A percentile compares a stretch with the other conserved stretches of the same genome.
Conservation (phyloP, 2,329 filamentous ascomycete genomes). For the Aureobasidium musti region DNA sequence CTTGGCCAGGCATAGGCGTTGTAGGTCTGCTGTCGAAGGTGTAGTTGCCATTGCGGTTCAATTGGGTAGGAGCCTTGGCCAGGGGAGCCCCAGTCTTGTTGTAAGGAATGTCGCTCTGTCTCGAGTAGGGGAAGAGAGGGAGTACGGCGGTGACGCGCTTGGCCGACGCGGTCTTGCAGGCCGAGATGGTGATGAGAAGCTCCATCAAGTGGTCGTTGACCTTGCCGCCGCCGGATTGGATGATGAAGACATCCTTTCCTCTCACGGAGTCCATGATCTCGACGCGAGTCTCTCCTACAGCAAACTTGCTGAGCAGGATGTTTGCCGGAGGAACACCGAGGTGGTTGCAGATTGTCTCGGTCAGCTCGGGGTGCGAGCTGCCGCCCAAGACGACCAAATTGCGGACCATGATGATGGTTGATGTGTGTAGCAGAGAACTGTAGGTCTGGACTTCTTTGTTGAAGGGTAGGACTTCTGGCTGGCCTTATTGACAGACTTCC, state of each 20-base stretch:
- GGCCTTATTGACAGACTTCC: conserved; percentile 2
- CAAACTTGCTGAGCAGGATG: conserved; percentile 86
- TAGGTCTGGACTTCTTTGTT: neutral
- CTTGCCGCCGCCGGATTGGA: conserved; percentile 87
- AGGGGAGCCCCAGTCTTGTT: conserved; percentile 92
- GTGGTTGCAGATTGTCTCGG: conserved; percentile 82
- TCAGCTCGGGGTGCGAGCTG: conserved; percentile 85
- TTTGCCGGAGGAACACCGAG: conserved; percentile 84
- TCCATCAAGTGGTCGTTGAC: conserved; percentile 98
- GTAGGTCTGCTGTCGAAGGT: conserved; percentile 92
- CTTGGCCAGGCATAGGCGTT: conserved; percentile 73
- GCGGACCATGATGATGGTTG: conserved; percentile 68
- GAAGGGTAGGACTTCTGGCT: conserved; percentile 1
- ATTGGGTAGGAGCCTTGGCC: conserved; percentile 63
- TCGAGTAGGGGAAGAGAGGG: conserved; percentile 93
- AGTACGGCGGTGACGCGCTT: conserved; percentile 91
- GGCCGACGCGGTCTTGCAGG: conserved; percentile 92
- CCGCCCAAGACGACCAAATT: conserved; percentile 94
- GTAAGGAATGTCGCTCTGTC: conserved; percentile 95
- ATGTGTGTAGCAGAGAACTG: neutral
- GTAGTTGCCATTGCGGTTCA: conserved; percentile 57
- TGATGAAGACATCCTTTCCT: conserved; percentile 98
- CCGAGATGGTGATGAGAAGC: conserved; percentile 96
- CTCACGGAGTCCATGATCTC: conserved; percentile 96
- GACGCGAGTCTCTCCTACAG: conserved; percentile 89